These are phyloP conservation scores for Penicillium desertorum DNA, from an alignment of 495 filamentous ascomycete species.

Conservation along the genomic window DNA sequence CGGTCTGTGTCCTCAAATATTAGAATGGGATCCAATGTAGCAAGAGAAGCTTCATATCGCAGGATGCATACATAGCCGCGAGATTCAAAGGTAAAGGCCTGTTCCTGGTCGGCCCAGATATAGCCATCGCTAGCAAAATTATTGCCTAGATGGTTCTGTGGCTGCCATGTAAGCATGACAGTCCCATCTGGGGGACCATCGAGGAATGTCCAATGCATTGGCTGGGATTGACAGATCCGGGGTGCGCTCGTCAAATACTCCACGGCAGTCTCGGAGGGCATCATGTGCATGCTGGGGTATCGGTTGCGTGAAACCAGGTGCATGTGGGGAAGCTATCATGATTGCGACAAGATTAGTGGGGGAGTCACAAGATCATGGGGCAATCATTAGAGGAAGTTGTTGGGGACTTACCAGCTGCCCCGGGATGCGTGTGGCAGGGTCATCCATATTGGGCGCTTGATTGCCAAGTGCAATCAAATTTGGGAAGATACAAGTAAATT, in stretches of 20 bases:
- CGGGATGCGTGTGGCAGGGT: conserved; percentile 64
- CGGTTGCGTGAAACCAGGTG: conserved; percentile 77
- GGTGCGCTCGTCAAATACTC: conserved; percentile 78
- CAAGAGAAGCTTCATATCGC: background rate
- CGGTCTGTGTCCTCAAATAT: conserved; percentile 39
- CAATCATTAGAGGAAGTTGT: conserved; percentile 5
- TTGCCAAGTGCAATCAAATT: conserved; percentile 10
- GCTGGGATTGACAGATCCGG: conserved; percentile 67
- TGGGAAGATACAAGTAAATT: conserved; percentile 1
- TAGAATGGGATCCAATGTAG: background rate
- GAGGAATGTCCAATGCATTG: conserved; percentile 91
- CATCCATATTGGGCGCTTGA: conserved; percentile 52
- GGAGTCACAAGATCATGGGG: conserved; percentile 9
- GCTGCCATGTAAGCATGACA: conserved; percentile 84
- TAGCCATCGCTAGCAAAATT: conserved; percentile 88
- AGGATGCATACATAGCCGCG: conserved; percentile 69
- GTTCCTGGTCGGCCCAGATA: conserved; percentile 80
- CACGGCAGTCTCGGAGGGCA: conserved; percentile 68
- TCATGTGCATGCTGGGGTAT: conserved; percentile 64
- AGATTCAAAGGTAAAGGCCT: conserved; percentile 64
- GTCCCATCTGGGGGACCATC: conserved; percentile 77
- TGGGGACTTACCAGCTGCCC: conserved; percentile 55
- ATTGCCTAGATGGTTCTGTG: conserved; percentile 59
- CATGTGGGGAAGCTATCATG: conserved; percentile 72
- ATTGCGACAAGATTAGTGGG: conserved; percentile 23